These are phyloP conservation scores for Celoporthe dispersa DNA, from an alignment of 2,329 filamentous ascomycete genomes.

Conservation along the genomic window DNA sequence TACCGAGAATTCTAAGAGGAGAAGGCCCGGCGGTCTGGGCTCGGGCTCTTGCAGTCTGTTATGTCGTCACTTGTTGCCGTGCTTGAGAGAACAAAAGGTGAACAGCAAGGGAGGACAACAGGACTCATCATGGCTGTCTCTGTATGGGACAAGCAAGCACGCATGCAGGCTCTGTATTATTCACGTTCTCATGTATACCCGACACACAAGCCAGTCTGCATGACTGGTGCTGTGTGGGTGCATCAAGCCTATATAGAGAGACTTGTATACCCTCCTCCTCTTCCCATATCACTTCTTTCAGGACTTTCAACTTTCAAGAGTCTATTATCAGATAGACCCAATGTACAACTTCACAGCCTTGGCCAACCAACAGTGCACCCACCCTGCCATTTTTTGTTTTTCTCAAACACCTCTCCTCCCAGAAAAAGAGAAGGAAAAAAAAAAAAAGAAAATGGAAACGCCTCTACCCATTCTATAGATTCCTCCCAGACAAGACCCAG, in stretches of 20 bases:
- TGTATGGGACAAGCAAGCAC: background rate
- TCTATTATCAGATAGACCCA: background rate
- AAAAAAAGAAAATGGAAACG: too few species aligned
- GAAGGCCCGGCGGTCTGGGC: background rate
- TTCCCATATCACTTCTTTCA: too few species aligned
- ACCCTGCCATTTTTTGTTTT: background rate
- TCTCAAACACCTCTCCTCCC: background rate
- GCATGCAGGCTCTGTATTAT: background rate
- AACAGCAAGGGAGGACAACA: too few species aligned
- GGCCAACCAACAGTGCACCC: background rate
- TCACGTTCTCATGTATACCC: background rate
- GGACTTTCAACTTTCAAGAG: too few species aligned
- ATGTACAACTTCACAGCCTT: background rate
- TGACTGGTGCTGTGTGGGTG: too few species aligned
- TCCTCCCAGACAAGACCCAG: background rate
- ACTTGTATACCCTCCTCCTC: too few species aligned
- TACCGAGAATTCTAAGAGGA: conserved; percentile 12
- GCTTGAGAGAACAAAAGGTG: too few species aligned
- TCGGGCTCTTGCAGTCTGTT: background rate
- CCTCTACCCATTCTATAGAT: too few species aligned
- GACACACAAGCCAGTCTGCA: too few species aligned
- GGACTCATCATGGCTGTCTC: background rate
- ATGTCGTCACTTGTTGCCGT: background rate
- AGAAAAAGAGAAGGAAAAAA: background rate
- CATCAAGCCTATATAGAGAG: too few species aligned